A percentile compares a stretch with the other conserved stretches of the same genome.
These are phyloP conservation scores for Astrephomene gubernaculifera DNA, from an alignment of 139 green algal species.

Conservation along the genomic window DNA sequence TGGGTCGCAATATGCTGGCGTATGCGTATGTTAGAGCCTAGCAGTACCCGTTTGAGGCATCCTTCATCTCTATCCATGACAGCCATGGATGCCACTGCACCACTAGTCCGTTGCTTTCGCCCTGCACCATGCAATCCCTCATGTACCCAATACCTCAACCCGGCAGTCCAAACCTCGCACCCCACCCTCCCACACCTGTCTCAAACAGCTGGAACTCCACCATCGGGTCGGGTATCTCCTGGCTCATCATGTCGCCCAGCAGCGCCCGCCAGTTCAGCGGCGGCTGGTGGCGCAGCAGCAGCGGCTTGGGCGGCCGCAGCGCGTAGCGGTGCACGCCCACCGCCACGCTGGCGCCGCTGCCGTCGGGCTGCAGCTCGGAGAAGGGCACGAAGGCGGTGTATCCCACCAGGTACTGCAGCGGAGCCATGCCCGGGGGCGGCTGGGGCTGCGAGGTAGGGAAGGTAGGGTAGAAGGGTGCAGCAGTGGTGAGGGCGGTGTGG, in stretches of 20 bases:
- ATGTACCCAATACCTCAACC: no score
- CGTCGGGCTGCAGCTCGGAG: conserved; percentile 48
- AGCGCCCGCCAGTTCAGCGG: conserved; percentile 64
- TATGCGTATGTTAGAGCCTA: no score
- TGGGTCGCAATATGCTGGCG: no score
- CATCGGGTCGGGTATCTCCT: conserved; percentile 54
- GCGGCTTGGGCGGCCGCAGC: conserved; percentile 23
- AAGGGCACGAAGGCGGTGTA: conserved; percentile 63
- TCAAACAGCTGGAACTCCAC: conserved; percentile 69
- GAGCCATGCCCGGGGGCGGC: conserved; percentile 19
- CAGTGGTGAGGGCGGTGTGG: no score
- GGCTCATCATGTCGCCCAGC: conserved; percentile 57
- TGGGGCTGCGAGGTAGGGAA: background rate
- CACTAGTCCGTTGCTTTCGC: no score
- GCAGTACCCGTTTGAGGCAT: no score
- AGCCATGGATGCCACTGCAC: no score
- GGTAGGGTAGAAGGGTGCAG: no score
- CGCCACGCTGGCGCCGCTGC: conserved; percentile 43
- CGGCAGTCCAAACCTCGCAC: no score
- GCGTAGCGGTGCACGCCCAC: conserved; percentile 60
- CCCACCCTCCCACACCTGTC: conserved; percentile 42
- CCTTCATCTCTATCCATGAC: no score
- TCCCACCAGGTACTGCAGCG: conserved; percentile 48
- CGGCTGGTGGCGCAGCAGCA: conserved; percentile 54
- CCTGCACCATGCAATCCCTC: no score